A percentile compares a stretch with the other conserved stretches of the same genome.
Evolutionary conservation across 495 filamentous ascomycete genomes (phyloP).

Genomic region (Lasiosphaeriaceae sp.): DNA sequence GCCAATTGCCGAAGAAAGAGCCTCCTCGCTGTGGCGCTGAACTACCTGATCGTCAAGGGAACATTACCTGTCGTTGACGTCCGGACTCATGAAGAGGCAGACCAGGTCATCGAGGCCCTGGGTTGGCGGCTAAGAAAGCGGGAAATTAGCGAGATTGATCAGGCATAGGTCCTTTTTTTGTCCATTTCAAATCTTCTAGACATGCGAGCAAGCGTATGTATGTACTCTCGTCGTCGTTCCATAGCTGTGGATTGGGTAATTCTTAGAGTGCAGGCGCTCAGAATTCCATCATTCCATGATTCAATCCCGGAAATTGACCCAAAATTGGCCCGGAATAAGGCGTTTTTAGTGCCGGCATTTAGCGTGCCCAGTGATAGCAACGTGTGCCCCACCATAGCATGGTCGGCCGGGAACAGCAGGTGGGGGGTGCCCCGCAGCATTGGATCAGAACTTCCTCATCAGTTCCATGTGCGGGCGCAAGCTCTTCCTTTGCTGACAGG

Average conservation of each 20-base stretch:
- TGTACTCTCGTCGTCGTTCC: no score
- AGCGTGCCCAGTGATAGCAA: background rate
- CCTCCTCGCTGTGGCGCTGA: no score
- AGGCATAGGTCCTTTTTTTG: no score
- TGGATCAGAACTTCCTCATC: constrained; percentile 6
- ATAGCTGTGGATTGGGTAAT: no score
- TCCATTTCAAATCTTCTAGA: no score
- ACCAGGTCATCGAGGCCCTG: background rate
- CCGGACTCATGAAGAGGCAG: background rate
- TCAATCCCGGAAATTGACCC: no score
- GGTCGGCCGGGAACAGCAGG: background rate
- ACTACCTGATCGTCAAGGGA: background rate
- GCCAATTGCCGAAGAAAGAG: no score
- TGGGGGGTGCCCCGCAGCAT: background rate
- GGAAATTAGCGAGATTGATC: no score
- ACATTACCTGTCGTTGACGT: background rate
- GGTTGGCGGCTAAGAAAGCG: background rate
- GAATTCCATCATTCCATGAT: no score
- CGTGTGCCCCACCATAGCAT: background rate
- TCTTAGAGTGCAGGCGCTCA: no score
- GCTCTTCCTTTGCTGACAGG: background rate
- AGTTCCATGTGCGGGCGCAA: background rate
- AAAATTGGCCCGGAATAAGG: background rate
- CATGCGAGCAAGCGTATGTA: no score
- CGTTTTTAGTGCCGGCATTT: background rate